These are phyloP conservation scores for Exophiala sideris DNA, from an alignment of 2,329 filamentous ascomycete species.

Conservation along the genomic window DNA sequence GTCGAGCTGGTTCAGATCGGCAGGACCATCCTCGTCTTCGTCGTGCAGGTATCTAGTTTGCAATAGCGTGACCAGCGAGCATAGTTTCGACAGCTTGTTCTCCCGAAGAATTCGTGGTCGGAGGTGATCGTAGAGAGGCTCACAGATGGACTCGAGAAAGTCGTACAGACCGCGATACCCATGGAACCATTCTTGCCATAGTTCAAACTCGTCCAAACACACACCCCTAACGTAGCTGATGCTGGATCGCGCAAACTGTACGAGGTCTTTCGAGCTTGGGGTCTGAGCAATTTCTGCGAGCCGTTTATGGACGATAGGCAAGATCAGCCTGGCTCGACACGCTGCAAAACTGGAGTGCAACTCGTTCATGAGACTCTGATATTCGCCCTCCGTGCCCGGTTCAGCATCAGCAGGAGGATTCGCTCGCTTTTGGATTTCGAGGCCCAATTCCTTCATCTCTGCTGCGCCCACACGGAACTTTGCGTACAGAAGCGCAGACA, in stretches of 20 bases:
- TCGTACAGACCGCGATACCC: conserved; percentile 62
- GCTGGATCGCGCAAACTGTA: conserved; percentile 61
- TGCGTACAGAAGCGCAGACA: conserved; percentile 67
- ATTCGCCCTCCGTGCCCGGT: conserved; percentile 59
- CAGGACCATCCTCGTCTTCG: conserved; percentile 51
- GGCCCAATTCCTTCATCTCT: conserved; percentile 62
- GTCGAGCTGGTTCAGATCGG: conserved; percentile 55
- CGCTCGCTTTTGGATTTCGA: conserved; percentile 66
- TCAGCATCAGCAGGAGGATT: conserved; percentile 59
- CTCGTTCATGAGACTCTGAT: conserved; percentile 64
- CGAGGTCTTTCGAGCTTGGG: conserved; percentile 61
- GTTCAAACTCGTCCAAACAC: conserved; percentile 64
- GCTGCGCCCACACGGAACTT: conserved; percentile 67
- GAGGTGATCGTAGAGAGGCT: conserved; percentile 65
- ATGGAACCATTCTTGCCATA: conserved; percentile 66
- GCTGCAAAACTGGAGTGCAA: conserved; percentile 62
- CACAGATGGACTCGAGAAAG: conserved; percentile 64
- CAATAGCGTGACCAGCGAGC: conserved; percentile 63
- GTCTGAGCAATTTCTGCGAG: conserved; percentile 53
- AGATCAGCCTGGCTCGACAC: conserved; percentile 56
- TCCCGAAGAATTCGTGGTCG: conserved; percentile 65
- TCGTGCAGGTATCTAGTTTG: conserved; percentile 64
- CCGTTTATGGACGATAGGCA: conserved; percentile 62
- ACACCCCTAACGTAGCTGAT: conserved; percentile 65
- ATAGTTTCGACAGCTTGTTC: conserved; percentile 63